phyloP scores from a whole-genome alignment of 2,329 filamentous ascomycete species.

The Fusarium nelsonii region DNA sequence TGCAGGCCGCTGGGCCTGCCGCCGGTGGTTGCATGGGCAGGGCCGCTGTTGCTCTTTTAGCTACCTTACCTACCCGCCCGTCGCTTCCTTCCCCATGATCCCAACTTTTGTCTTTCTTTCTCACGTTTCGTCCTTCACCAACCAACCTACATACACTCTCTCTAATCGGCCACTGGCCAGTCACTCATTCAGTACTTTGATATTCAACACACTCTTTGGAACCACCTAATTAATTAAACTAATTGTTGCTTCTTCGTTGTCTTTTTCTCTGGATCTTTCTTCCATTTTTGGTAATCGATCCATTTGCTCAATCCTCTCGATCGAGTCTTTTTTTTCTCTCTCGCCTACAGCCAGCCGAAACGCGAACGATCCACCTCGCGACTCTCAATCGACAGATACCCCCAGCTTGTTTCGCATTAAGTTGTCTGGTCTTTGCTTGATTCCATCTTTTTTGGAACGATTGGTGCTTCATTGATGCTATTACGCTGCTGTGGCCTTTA shows the following conservation, averaged over 20 bases:
- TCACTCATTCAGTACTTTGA: slow-evolving; percentile 44
- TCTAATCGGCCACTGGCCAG: slow-evolving; percentile 48
- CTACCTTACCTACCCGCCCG: slow-evolving; percentile 47
- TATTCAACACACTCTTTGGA: slow-evolving; percentile 43
- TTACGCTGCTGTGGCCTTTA: slow-evolving; percentile 25
- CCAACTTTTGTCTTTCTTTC: slow-evolving; percentile 42
- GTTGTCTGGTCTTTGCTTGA: slow-evolving; percentile 12
- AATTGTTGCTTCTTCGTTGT: slow-evolving; percentile 26
- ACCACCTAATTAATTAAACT: slow-evolving; percentile 29
- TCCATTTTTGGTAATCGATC: slow-evolving; percentile 29
- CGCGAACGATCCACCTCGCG: slow-evolving; percentile 39
- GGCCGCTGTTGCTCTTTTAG: slow-evolving; percentile 41
- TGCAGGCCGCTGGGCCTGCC: slow-evolving; percentile 39
- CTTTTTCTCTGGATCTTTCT: slow-evolving; percentile 29
- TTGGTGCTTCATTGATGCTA: slow-evolving; percentile 34
- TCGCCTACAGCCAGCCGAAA: slow-evolving; percentile 18
- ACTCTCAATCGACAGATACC: slow-evolving; percentile 27
- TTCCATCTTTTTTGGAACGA: slow-evolving; percentile 12
- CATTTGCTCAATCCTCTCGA: slow-evolving; percentile 22
- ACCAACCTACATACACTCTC: slow-evolving; percentile 45
- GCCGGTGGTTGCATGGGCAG: slow-evolving; percentile 43
- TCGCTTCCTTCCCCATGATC: slow-evolving; percentile 44
- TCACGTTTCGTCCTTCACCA: slow-evolving; percentile 41
- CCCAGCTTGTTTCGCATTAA: slow-evolving; percentile 33
- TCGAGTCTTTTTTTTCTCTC: slow-evolving; percentile 24